Base-by-base conservation (phyloP, 2,329 filamentous ascomycete species). In the Ceratocystis variospora region DNA sequence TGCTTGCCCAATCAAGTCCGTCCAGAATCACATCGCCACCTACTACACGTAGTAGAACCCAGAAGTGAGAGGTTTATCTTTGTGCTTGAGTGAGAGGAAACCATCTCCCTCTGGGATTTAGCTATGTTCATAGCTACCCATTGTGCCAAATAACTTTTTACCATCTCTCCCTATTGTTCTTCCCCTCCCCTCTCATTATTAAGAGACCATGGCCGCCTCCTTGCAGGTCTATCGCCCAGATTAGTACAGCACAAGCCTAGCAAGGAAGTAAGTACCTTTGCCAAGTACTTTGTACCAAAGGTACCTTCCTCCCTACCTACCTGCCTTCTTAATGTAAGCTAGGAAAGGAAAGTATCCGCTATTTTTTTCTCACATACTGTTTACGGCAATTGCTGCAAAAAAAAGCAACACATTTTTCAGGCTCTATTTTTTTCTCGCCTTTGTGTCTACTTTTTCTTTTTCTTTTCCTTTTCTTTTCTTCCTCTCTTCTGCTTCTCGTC, bases 401-500 rank as follows among this genome's bases (percentile, higher is more conserved):
- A 63, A 33, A 28, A 25, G 10, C 28, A 17, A 46, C 19, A 17
- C 22, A 50, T 25, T 62, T 66, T 41, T 66, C 50, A 22, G 46
- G 15, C 44, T 33, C 6, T 31, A 48, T 31, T 22, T 59, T 44
- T 61, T 31, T 45, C 7, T 31, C 10, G 25, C 10, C 5, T 61
- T 19, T 61, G 22, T 46, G 6, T 46, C 46, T 45, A 25, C 22
- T 25, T 25, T 25, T n/a, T 37, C 8, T 44, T 61, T 37, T 31
- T 55, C 17, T 59, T 65, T 25, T 12, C 63, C 5, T 45, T 31
- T 62, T 46, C 28, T 45, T 62, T 55, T 45, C 64, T 68, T 64
- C 55, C 53, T 44, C 48, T 64, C 61, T 66, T 63, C 63, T 50
- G 45, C 53, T 64, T 19, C 61, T 65, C 64, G 61, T 66, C 67